Conservation (phyloP, 2,329 filamentous ascomycete genomes). For the Xylaria sp. region DNA sequence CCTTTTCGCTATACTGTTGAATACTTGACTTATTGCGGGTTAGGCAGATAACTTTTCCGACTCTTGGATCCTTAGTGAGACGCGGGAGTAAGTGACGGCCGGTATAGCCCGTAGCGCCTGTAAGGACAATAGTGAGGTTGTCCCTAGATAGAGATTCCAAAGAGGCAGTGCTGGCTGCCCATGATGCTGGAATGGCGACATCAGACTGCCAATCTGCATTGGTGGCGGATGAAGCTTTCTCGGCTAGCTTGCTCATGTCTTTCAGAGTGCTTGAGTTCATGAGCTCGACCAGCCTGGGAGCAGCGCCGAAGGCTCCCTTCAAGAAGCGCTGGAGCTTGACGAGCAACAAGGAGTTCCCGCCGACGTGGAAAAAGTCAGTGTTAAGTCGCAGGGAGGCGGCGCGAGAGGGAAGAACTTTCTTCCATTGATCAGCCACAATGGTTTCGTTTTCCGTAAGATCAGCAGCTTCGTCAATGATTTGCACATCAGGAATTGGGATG, state of each 20-base stretch:
- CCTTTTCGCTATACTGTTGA: constrained; percentile 16
- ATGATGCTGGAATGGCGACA: neutral
- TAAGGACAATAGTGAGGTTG: constrained; percentile 45
- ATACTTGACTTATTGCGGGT: constrained; percentile 45
- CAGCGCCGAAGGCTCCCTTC: constrained; percentile 45
- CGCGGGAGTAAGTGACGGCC: constrained; percentile 50
- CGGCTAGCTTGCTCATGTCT: constrained; percentile 49
- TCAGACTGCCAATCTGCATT: neutral
- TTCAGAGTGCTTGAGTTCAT: constrained; percentile 52
- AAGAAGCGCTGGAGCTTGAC: constrained; percentile 53
- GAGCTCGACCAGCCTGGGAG: constrained; percentile 50
- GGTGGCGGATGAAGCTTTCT: constrained; percentile 19
- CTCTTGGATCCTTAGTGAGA: constrained; percentile 47
- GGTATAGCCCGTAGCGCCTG: constrained; percentile 55
- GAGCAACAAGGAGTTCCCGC: constrained; percentile 55
- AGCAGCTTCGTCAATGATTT: no score
- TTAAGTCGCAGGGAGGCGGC: constrained; percentile 33
- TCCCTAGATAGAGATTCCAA: neutral
- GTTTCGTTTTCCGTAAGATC: constrained; percentile 14
- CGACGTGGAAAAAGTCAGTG: constrained; percentile 55
- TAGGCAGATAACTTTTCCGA: constrained; percentile 55
- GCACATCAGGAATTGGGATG: constrained; percentile 39
- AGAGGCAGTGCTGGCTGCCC: neutral
- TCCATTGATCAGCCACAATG: constrained; percentile 32
- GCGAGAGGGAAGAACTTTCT: constrained; percentile 40